Evolutionary conservation across 495 filamentous ascomycete genomes (phyloP), one percentile per base, ranked within the genome.

Genomic region (Neurospora pannonica): DNA sequence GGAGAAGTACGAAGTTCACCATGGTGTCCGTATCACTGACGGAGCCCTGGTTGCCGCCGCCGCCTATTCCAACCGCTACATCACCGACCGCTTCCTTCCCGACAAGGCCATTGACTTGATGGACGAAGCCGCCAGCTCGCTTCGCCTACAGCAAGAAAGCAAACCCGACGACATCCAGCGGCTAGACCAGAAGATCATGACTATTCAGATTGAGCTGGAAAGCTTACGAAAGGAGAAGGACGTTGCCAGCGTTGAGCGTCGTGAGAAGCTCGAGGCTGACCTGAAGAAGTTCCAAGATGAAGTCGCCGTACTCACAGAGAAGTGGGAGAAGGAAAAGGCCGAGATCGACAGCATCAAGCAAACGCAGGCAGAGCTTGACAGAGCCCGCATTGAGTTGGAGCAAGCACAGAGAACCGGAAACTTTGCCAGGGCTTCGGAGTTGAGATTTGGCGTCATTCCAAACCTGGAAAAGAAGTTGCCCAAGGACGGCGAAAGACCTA

Each of bases 91-190:
- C 42, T 98, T 97, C 81, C 86, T 98, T 1, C 95, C 96, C 2
- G 95, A 98, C 81, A 98, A 98, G 79, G 96, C 96, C 8, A 99
- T 99, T 75, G 96, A 99, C 81, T 81, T 99, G 71, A 93, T 99
- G 76, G 96, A 99, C 79, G 96, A 98, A 83, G 96, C 96, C 17
- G 95, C 96, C 5, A 97, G 93, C 46, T 92, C 93, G 15, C 85
- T 98, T 10, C 88, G 96, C 21, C 82, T 99, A 74, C 96, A 99
- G 79, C 96, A 99, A 81, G 96, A 99, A 83, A 97, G 94, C 77
- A 97, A 97, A 76, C 96, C 96, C 0, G 96, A 99, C 74, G 89
- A 94, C 17, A 98, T 99, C 38, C 90, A 94, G 79, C 89, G 92
- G 71, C 87, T 98, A 24, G 96, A 98, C 78, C 93, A 95, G 70